A percentile compares a stretch with the other conserved stretches of the same genome.
Evolutionary conservation across 768 basidiomycete species (phyloP).

Genomic region (Daedaleopsis nitida): DNA sequence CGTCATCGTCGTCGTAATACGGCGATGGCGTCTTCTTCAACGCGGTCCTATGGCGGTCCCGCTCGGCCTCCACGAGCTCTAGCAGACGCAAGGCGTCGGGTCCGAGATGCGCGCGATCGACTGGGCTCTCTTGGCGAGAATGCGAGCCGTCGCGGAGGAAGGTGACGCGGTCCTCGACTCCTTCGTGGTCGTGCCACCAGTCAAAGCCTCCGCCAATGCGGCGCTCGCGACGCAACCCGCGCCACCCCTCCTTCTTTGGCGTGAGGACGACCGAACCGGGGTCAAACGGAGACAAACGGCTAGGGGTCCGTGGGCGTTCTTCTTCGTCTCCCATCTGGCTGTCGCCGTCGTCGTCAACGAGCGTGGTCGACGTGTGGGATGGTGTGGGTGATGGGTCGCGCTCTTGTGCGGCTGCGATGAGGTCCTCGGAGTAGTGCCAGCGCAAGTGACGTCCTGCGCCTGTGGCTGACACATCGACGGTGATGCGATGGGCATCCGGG

Average conservation of each 20-base stretch:
- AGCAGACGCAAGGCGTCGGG: not conserved
- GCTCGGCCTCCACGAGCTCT: not conserved
- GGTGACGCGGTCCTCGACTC: constrained; percentile 1
- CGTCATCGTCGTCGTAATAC: constrained; percentile 6
- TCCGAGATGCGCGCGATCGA: not conserved
- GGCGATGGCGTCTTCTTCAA: not conserved
- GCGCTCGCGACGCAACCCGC: not conserved
- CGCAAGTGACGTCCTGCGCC: constrained; percentile 8
- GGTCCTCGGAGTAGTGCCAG: constrained; percentile 10
- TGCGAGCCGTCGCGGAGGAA: not conserved
- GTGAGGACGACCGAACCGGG: constrained; percentile 21
- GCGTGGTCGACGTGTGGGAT: not conserved
- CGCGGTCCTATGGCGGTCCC: not conserved
- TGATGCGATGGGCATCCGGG: constrained; percentile 1
- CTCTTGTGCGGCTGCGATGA: not conserved
- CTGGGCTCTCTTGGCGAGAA: not conserved
- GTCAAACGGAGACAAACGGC: constrained; percentile 4
- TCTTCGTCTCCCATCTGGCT: constrained; percentile 15
- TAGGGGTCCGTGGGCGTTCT: constrained; percentile 14
- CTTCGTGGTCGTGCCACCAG: constrained; percentile 10
- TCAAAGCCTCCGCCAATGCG: constrained; percentile 7
- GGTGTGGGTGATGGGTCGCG: not conserved
- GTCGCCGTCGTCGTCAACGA: constrained; percentile 13
- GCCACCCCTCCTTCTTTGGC: constrained; percentile 9
- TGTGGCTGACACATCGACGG: constrained; percentile 1